Base-by-base conservation (phyloP, 2,329 filamentous ascomycete species). In the Talaromyces rugulosus region DNA sequence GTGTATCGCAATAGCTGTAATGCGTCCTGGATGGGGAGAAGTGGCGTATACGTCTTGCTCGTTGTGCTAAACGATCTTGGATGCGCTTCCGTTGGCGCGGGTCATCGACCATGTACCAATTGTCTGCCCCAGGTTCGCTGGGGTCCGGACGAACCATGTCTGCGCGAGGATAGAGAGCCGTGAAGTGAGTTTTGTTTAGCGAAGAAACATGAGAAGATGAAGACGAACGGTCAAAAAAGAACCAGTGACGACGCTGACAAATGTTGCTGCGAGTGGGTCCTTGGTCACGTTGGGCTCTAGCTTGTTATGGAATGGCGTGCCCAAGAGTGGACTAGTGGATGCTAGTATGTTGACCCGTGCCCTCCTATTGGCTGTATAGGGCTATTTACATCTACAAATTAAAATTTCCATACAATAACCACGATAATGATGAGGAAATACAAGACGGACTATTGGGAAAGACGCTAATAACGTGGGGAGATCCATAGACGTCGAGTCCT, bases 11-110 rank as follows among this genome's bases (percentile, higher is more conserved):
- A 52, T 12, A 3, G 9, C 12, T 52, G 18, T 14, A 14, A 14
- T 9, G n/a, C 6, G 27, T 6, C 16, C 9, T 28, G 9, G 11
- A n/a, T 14, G 31, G 27, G 31, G 30, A 47, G 18, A 36, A 53
- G 34, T 8, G 8, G 52, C 14, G 67, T 69, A 66, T 67, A 76
- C 74, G 64, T 66, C 74, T 67, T 27, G 74, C 74, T 67, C 75
- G 66, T 63, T 77, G 74, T 28, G 76, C 76, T 50, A 77, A 63
- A 52, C 74, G 68, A 65, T 77, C 75, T 65, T 77, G 75, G n/a
- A 77, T 75, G 56, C 75, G 71, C 65, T 78, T 77, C 44, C 75
- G 67, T 62, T 75, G 72, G 62, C 70, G 74, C 4, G 73, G 69
- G 60, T 77, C 74, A 52, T 71, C 60, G 30, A 76, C 69, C 18